Evolutionary conservation across 768 basidiomycete species (phyloP), one percentile per base, ranked within the genome.

Genomic region (Rhodotorula graminis): DNA sequence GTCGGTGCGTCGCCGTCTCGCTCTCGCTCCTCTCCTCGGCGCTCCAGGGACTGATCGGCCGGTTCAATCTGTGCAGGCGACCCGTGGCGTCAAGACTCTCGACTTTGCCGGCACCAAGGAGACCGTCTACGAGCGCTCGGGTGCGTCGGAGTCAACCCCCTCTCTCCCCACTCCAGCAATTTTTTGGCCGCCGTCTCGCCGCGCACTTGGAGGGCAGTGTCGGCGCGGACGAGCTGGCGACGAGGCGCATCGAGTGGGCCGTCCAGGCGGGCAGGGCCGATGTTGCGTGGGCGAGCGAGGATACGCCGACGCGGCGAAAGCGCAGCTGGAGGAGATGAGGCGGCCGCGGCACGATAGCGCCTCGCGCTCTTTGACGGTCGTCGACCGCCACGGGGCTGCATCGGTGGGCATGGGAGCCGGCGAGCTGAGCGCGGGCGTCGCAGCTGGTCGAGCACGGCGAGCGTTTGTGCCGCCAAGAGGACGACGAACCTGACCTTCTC

Each of bases 71-170:
- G 25, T 14, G 12, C 64, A 75, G 73, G 67, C 61, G n/a, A 50
- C 65, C 63, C 74, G 74, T 40, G 74, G 74, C 56, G 71, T 78
- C 67, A 79, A 79, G 77, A 77, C 77, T 49, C 77, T 79, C 71
- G 70, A 75, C 74, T 79, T 79, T 44, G 79, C 79, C 49, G 79
- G 77, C 46, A 71, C 70, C 29, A 73, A 77, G 67, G 77, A 79
- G 71, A 65, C 62, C 42, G 79, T 79, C 60, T 78, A 77, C 75
- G 79, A 78, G 76, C 77, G 78, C 9, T 57, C 71, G 19, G 71
- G 71, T 67, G 29, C 27, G 66, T 62, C 53, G n/a, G 27, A 55
- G 50, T 52, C 53, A 55, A 55, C 53, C 27, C 49, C 14, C 44
- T 14, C 44, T 46, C 44, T 2, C 44, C 44, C 44, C 44, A 14